Percentiles rank a stretch among this genome's conserved stretches.
These are phyloP conservation scores for Xylaria hypoxylon DNA, from an alignment of 2,329 filamentous ascomycete species.

Conservation along the genomic window DNA sequence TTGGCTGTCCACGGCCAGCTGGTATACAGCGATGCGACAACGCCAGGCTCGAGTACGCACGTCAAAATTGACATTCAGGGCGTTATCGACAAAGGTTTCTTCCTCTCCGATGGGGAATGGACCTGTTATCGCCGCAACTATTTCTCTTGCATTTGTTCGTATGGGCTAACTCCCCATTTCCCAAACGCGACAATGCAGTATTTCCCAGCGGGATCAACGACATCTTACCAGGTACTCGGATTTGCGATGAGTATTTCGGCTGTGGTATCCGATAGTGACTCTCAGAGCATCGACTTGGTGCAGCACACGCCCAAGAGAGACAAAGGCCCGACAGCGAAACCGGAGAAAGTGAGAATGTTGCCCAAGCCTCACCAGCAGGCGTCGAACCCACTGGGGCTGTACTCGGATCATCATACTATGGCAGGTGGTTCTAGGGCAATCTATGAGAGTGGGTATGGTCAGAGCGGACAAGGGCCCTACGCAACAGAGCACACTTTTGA, in stretches of 20 bases:
- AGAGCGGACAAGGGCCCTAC: constrained; percentile 51
- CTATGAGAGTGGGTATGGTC: constrained; percentile 58
- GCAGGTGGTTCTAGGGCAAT: constrained; percentile 51
- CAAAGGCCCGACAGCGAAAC: constrained; percentile 83
- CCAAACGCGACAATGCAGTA: constrained; percentile 62
- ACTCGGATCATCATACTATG: constrained; percentile 54
- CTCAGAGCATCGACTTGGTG: constrained; percentile 83
- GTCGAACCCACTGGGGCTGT: constrained; percentile 60
- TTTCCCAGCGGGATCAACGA: constrained; percentile 61
- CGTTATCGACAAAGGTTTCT: constrained; percentile 90
- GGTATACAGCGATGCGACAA: constrained; percentile 65
- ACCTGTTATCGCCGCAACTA: constrained; percentile 94
- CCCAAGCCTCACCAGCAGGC: constrained; percentile 70
- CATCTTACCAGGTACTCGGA: constrained; percentile 74
- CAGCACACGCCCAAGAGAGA: constrained; percentile 94
- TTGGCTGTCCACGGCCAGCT: constrained; percentile 69
- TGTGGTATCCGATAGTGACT: constrained; percentile 79
- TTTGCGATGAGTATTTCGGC: constrained; percentile 90
- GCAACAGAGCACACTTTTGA: constrained; percentile 77
- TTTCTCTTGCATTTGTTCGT: constrained; percentile 86
- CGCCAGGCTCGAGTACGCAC: constrained; percentile 50
- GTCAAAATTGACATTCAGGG: constrained; percentile 81
- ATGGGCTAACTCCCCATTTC: constrained; percentile 71
- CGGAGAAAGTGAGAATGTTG: constrained; percentile 74
- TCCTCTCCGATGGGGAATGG: constrained; percentile 83